Percentiles rank a stretch among this genome's conserved stretches.
phyloP scores from a whole-genome alignment of 2,329 filamentous ascomycete species.

The Teratosphaeria epicoccoides region DNA sequence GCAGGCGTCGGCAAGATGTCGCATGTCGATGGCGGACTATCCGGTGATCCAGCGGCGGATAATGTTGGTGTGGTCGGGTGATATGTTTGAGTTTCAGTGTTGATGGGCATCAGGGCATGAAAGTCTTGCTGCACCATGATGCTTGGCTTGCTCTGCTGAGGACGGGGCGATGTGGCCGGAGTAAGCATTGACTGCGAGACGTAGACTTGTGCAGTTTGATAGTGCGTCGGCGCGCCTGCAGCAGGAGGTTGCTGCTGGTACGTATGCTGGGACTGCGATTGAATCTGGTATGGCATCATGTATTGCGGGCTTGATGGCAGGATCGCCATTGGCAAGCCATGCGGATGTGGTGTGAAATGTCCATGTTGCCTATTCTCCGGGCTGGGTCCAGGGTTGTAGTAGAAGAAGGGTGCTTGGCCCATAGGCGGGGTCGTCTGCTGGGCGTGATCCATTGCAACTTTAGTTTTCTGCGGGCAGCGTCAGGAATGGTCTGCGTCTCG shows the following conservation, averaged over 20 bases:
- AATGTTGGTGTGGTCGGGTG: slow-evolving; percentile 81
- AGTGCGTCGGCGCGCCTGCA: slow-evolving; percentile 23
- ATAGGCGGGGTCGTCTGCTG: slow-evolving; percentile 41
- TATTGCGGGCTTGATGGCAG: slow-evolving; percentile 37
- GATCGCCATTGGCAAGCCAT: slow-evolving; percentile 33
- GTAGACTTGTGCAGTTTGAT: slow-evolving; percentile 40
- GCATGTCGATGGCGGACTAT: slow-evolving; percentile 68
- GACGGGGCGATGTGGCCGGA: slow-evolving; percentile 64
- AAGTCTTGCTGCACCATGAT: slow-evolving; percentile 51
- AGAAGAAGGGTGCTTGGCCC: slow-evolving; percentile 71
- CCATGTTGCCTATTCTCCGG: slow-evolving; percentile 63
- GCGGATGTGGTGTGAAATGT: slow-evolving; percentile 55
- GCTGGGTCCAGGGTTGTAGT: slow-evolving; percentile 70
- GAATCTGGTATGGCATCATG: slow-evolving; percentile 41
- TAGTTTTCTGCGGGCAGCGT: background rate
- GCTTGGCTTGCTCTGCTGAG: slow-evolving; percentile 63
- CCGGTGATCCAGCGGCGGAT: slow-evolving; percentile 74
- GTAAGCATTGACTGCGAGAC: slow-evolving; percentile 56
- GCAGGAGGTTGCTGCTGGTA: slow-evolving; percentile 26
- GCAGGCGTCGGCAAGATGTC: slow-evolving; percentile 74
- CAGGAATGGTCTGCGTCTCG: background rate
- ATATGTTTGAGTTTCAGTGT: slow-evolving; percentile 63
- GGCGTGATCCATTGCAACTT: slow-evolving; percentile 26
- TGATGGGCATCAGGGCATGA: slow-evolving; percentile 45
- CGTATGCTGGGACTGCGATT: slow-evolving; percentile 25